phyloP scores from a whole-genome alignment of 495 filamentous ascomycete genomes.

The Hyphodiscus hymeniophilus region DNA sequence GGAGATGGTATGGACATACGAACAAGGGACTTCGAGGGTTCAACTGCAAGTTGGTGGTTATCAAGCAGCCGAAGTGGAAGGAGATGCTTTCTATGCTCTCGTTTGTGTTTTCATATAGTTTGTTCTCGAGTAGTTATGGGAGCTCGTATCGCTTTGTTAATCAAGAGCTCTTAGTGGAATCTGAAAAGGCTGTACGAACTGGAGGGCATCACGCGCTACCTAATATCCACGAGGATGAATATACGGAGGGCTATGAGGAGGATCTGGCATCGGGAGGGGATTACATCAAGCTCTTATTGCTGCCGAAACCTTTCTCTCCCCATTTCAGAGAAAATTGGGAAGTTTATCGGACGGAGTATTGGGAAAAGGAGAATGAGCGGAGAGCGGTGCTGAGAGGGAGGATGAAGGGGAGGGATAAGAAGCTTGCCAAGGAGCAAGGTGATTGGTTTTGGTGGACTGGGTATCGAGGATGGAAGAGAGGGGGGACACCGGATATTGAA shows the following conservation, averaged over 20 bases:
- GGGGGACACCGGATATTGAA: conserved; percentile 23
- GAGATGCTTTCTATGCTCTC: conserved; percentile 61
- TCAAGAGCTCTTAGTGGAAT: conserved; percentile 38
- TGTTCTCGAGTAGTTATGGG: conserved; percentile 53
- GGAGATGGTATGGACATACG: conserved; percentile 78
- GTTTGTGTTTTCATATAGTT: conserved; percentile 67
- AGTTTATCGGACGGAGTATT: conserved; percentile 83
- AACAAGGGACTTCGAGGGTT: conserved; percentile 85
- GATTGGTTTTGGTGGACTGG: conserved; percentile 77
- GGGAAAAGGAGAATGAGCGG: conserved; percentile 92
- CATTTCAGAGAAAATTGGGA: conserved; percentile 98
- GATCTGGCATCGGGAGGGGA: conserved; percentile 85
- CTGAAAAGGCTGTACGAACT: conserved; percentile 32
- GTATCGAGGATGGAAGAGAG: conserved; percentile 50
- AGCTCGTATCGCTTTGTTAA: conserved; percentile 64
- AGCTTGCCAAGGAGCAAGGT: conserved; percentile 57
- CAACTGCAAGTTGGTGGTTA: conserved; percentile 91
- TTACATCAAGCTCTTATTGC: conserved; percentile 78
- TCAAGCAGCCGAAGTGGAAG: conserved; percentile 74
- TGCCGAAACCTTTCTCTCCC: conserved; percentile 91
- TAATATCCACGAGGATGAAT: conserved; percentile 23
- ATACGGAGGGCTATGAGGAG: conserved; percentile 55
- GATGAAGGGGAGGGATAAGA: conserved; percentile 54
- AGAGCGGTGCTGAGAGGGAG: conserved; percentile 63
- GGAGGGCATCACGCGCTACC: conserved; percentile 18